A percentile compares a stretch with the other conserved stretches of the same genome.
These are phyloP conservation scores for Penicillium crustosum DNA, from an alignment of 2,329 filamentous ascomycete genomes.

Conservation along the genomic window DNA sequence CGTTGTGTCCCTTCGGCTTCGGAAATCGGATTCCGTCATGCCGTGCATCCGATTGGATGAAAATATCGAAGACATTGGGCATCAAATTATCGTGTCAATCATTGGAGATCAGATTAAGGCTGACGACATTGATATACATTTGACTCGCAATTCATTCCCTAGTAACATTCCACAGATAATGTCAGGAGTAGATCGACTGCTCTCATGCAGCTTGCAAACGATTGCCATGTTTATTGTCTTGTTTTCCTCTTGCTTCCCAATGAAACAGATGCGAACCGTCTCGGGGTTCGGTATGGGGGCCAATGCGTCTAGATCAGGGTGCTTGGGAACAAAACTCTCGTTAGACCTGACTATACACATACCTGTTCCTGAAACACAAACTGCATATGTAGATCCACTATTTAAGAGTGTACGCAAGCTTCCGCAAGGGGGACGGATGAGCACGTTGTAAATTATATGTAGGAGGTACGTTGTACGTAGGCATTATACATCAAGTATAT, in stretches of 20 bases:
- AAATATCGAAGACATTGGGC: neutral
- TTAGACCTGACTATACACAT: neutral
- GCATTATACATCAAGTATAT: neutral
- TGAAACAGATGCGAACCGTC: neutral
- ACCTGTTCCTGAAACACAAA: neutral
- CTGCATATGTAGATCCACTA: neutral
- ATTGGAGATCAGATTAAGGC: neutral
- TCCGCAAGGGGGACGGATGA: constrained; percentile 14
- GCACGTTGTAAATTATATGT: constrained; percentile 3
- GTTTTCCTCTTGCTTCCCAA: neutral
- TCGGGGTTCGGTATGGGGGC: neutral
- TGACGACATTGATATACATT: neutral
- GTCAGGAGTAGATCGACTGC: neutral
- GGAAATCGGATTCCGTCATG: constrained; percentile 8
- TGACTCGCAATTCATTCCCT: constrained; percentile 5
- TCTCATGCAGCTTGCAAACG: neutral
- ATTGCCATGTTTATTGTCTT: neutral
- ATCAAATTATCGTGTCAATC: constrained; percentile 1
- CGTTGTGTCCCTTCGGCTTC: neutral
- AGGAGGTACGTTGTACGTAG: neutral
- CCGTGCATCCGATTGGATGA: constrained; percentile 6
- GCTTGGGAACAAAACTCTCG: no score
- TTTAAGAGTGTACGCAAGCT: constrained; percentile 13
- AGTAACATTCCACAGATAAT: neutral
- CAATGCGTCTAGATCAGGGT: no score